Base-by-base conservation (phyloP, 441 rosid species). In the Pelargonium myrrhifolium region DNA sequence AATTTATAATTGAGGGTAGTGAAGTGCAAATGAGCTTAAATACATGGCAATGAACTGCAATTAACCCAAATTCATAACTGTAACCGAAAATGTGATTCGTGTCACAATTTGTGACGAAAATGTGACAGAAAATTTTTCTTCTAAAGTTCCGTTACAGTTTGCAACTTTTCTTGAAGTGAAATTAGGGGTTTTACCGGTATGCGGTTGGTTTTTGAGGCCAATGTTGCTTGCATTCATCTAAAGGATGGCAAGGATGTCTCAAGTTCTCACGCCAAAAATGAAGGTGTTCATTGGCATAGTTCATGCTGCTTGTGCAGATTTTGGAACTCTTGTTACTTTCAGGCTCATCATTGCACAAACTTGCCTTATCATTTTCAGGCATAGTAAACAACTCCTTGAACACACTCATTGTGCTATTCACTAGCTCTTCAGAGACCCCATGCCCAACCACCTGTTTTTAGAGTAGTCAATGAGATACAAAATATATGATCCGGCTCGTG, bases 181-280 rank as follows among this genome's bases (percentile, higher is more conserved):
- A n/a, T n/a, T n/a, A n/a, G n/a, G n/a, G n/a, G n/a, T 31, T 31
- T 31, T 31, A 31, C 37, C 37, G 4, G 6, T 31, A 31, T 31
- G 37, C 4, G 3, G 37, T 31, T 14, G 88, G 82, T 22, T 77
- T 84, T 55, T 77, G 65, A n/a, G 81, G 82, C 86, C 86, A 84
- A 28, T 58, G 60, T n/a, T 65, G 65, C 17, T 67, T 35, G 76
- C 66, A 72, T 21, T 74, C 67, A 14, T 79, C 67, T n/a, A 73
- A n/a, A 10, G 86, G 84, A 65, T 71, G 71, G 42, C 82, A 80
- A 60, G 74, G 72, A 45, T 80, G 86, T 22, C 72, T 77, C 28
- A 80, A 12, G 26, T 39, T 63, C 12, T 80, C 83, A 1, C 86
- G 77, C 85, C 84, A 80, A 8, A 28, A 63, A 21, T 79, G 86